phyloP scores from a whole-genome alignment of 495 filamentous ascomycete species.

The Tuber umbilicatum region DNA sequence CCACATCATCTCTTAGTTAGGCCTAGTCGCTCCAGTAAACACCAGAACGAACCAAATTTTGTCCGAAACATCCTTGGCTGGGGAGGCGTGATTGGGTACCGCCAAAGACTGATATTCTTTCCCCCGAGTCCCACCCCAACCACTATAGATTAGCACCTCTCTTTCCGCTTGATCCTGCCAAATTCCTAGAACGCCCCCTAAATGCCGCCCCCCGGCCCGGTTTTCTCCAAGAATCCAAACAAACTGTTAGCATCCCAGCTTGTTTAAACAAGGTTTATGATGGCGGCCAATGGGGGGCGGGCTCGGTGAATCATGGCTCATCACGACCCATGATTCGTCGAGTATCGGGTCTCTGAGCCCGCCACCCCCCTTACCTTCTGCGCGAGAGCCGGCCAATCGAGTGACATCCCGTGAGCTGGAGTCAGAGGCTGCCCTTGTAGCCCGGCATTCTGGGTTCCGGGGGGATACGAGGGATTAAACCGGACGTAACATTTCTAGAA shows the following conservation, averaged over 20 bases:
- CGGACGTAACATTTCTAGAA: neutral
- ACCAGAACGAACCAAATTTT: neutral
- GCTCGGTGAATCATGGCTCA: neutral
- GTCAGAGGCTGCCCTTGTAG: neutral
- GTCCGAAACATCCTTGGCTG: neutral
- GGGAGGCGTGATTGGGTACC: neutral
- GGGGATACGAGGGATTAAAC: neutral
- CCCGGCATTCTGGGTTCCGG: neutral
- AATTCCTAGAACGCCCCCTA: neutral
- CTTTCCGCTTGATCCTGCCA: neutral
- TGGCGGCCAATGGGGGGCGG: neutral
- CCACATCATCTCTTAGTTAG: neutral
- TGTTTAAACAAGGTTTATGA: neutral
- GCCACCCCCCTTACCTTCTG: neutral
- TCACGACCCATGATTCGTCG: neutral
- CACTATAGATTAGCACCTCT: neutral
- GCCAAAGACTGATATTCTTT: neutral
- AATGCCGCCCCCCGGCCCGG: neutral
- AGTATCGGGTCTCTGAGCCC: neutral
- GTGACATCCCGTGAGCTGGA: neutral
- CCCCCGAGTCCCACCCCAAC: neutral
- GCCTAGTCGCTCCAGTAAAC: neutral
- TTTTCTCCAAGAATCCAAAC: neutral
- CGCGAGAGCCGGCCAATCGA: neutral
- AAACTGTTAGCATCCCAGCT: neutral